These are phyloP conservation scores for Kodamaea laetipori DNA, from an alignment of 805 yeast species.

Conservation along the genomic window DNA sequence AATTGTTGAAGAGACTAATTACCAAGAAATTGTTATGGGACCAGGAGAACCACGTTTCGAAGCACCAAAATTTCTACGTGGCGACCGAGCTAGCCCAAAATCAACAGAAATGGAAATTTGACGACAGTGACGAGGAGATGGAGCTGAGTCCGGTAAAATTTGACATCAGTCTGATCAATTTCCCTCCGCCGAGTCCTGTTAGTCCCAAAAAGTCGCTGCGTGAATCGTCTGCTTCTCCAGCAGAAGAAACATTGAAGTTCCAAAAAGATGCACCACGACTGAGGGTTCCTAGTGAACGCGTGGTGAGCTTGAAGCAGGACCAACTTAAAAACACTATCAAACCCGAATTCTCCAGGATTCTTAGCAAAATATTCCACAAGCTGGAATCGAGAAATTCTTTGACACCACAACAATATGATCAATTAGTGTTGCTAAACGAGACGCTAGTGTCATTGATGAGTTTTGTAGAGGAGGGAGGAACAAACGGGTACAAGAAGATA, in stretches of 20 bases:
- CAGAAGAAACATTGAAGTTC: conserved; percentile 9
- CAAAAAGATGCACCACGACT: not conserved
- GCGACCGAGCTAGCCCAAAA: conserved; percentile 40
- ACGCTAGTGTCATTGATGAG: conserved; percentile 21
- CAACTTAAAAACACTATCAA: conserved; percentile 15
- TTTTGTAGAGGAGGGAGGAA: conserved; percentile 20
- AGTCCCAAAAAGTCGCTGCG: conserved; percentile 11
- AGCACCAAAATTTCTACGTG: conserved; percentile 34
- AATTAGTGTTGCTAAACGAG: conserved; percentile 23
- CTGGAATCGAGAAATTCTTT: conserved; percentile 34
- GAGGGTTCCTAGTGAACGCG: conserved; percentile 7
- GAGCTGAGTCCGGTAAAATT: conserved; percentile 26
- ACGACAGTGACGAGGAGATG: conserved; percentile 8
- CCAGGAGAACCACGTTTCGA: conserved; percentile 36
- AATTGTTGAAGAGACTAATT: conserved; percentile 31
- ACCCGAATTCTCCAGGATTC: conserved; percentile 21
- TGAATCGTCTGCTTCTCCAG: conserved; percentile 26
- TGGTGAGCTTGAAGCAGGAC: conserved; percentile 14
- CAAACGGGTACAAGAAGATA: conserved; percentile 23
- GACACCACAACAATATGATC: conserved; percentile 35
- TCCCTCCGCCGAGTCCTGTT: conserved; percentile 10
- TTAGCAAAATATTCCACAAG: conserved; percentile 26
- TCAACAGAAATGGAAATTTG: conserved; percentile 22
- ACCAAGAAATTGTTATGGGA: conserved; percentile 42
- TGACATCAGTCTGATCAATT: conserved; percentile 38